phyloP scores from a whole-genome alignment of 768 basidiomycete genomes.

The Filobasidium floriforme region DNA sequence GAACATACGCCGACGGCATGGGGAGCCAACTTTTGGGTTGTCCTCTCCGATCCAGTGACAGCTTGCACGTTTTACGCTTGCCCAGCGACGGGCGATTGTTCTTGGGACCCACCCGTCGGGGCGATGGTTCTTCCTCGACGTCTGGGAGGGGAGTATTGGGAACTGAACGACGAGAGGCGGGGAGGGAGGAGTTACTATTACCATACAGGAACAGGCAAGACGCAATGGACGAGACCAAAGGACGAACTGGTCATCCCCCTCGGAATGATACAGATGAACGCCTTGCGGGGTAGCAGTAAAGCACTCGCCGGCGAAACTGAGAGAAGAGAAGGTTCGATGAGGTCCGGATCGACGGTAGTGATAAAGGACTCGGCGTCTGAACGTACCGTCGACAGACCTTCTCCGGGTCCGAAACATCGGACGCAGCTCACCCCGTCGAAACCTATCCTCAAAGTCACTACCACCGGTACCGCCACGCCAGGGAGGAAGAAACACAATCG shows the following conservation, averaged over 20 bases:
- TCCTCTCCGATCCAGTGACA: conserved; percentile 75
- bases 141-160: conserved; percentile 57
- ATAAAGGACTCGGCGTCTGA: too few relatives aligned
- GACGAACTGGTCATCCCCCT: conserved; percentile 83
- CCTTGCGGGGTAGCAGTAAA: conserved; percentile 7
- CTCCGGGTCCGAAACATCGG: background rate
- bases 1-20: conserved; percentile 46
- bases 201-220: conserved; percentile 65
- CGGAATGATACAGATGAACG: conserved; percentile 36
- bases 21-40: conserved; percentile 93
- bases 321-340: too few relatives aligned
- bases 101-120: conserved; percentile 86
- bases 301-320: background rate
- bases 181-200: conserved; percentile 86
- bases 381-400: too few relatives aligned
- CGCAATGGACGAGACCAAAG: conserved; percentile 80
- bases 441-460: background rate
- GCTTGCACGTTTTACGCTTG: conserved; percentile 76
- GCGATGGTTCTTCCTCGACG: conserved; percentile 64
- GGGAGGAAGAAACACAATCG: background rate
- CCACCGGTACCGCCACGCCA: background rate
- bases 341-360: too few relatives aligned
- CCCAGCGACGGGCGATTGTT: conserved; percentile 81
- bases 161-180: conserved; percentile 72
- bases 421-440: background rate